phyloP scores from a whole-genome alignment of 2,329 filamentous ascomycete genomes.

The Sporothrix euskadiensis region DNA sequence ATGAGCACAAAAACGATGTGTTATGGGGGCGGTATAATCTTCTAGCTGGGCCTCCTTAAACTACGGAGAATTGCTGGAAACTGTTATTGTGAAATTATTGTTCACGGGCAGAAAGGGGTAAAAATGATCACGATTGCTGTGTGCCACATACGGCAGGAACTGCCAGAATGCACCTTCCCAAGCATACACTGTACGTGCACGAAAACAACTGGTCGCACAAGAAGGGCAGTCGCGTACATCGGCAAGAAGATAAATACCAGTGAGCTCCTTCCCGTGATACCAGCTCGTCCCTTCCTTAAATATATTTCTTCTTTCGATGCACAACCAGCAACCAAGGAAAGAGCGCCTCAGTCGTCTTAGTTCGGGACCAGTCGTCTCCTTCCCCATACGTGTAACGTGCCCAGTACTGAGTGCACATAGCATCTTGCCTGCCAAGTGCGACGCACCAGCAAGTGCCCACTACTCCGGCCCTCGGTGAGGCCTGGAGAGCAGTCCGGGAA shows the following conservation, averaged over 20 bases:
- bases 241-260: neutral
- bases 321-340: neutral
- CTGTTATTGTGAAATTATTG: neutral
- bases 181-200: neutral
- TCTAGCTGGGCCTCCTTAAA: too few relatives aligned
- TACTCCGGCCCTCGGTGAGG: constrained; percentile 23
- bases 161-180: neutral
- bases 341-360: neutral
- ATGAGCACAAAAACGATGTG: too few relatives aligned
- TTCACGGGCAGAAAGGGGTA: neutral
- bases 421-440: neutral
- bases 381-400: neutral
- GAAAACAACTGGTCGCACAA: neutral
- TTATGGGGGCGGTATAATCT: neutral
- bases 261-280: neutral
- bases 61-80: neutral
- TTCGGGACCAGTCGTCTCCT: neutral
- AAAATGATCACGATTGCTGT: neutral
- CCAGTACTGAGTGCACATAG: neutral
- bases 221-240: neutral
- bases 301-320: neutral
- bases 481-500: neutral
- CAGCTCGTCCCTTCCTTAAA: neutral
- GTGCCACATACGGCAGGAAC: neutral
- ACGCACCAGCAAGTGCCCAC: neutral